Base-by-base conservation (phyloP, 108 stramenopile species). In the Craspedostauros australis region DNA sequence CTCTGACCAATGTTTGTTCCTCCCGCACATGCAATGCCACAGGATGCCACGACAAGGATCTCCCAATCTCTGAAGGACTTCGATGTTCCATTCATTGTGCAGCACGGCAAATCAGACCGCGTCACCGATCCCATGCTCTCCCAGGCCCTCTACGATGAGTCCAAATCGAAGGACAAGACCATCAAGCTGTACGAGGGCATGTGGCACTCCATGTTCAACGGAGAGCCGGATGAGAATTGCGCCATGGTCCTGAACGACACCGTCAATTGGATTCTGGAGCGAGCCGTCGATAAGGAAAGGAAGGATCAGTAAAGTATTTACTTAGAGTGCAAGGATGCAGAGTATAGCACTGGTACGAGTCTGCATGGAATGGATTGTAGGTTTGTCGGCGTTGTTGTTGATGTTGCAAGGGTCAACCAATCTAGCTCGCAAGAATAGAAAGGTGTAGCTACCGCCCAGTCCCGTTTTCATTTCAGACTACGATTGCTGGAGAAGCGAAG, bases 51-150 rank as follows among this genome's bases (percentile, higher is more conserved):
- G 0, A 64, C 66, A 23, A 53, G 57, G 6, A 81, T 85, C 38
- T 71, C 72, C 9, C 29, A 28, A 1, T 64, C 59, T 26, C 37
- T 81, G 16, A n/a, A 27, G 15, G 19, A 52, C 14, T 85, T 85
- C 57, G 60, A 76, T 37, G 67, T 71, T 26, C 79, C 79, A 3
- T 85, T 81, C 54, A 53, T 85, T 11, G 58, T 85, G 4, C 54
- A 72, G 11, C 84, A 85, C 57, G 84, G 84, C 12, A 50, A 66
- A 26, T 65, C 60, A 19, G 83, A 85, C 54, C 48, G 54, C 11
- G 68, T 85, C 2, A 85, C 84, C 1, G 74, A 75, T 44, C 79
- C 77, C 1, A 57, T 63, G 31, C 43, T 81, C 20, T 76, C 74
- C 2, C 66, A 76, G 52, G 62, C 58, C 11, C 49, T 86, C 25